Evolutionary conservation across 768 basidiomycete genomes (phyloP).

Genomic region (Mrakia blollopis): DNA sequence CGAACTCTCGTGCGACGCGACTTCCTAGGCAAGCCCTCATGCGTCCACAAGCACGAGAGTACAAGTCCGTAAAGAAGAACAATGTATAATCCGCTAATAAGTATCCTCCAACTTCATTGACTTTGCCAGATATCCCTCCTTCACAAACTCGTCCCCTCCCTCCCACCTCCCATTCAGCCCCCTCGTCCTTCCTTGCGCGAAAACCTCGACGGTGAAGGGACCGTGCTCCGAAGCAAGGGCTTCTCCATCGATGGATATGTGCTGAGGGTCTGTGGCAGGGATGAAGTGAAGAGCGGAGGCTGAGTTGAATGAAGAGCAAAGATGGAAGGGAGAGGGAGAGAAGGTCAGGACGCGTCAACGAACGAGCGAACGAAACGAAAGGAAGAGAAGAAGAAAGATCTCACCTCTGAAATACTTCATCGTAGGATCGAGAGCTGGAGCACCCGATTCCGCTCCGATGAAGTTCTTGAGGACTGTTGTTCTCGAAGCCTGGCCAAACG

Average conservation of each 20-base stretch:
- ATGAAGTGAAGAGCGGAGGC: constrained; percentile 14
- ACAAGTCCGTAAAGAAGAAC: no score
- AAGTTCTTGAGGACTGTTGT: constrained; percentile 6
- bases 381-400: constrained; percentile 37
- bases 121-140: background rate
- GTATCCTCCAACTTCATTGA: background rate
- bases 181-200: constrained; percentile 1
- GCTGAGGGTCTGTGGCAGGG: background rate
- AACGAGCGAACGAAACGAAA: constrained; percentile 30
- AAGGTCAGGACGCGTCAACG: background rate
- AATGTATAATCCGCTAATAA: background rate
- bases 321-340: no score
- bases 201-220: constrained; percentile 9
- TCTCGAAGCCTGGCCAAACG: constrained; percentile 14
- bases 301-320: background rate
- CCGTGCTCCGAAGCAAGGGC: constrained; percentile 4
- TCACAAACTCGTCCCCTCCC: constrained; percentile 13
- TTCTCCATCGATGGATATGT: constrained; percentile 32
- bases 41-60: no score
- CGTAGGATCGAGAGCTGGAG: background rate
- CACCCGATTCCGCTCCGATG: background rate
- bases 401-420: constrained; percentile 19
- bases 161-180: constrained; percentile 13
- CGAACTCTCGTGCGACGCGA: no score
- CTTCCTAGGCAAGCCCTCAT: no score